Base-by-base conservation (phyloP, 495 filamentous ascomycete genomes). In the Xylaria venustula region DNA sequence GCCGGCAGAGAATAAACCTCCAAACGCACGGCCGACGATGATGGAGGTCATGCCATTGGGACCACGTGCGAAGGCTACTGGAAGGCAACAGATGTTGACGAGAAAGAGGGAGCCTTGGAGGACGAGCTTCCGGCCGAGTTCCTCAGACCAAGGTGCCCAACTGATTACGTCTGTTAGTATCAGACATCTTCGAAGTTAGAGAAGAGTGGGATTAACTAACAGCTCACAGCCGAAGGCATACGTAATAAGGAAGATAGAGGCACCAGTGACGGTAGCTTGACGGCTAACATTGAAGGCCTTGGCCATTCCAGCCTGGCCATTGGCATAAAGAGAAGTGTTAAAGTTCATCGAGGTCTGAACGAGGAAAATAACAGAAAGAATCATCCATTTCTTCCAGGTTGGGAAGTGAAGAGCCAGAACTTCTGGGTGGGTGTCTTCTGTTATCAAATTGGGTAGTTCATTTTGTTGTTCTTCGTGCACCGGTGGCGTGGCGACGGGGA, bases 341-440 rank as follows among this genome's bases (percentile, higher is more conserved):
- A 92, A 87, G 73, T 93, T 93, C 89, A 93, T 93, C 4, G 89
- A 91, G 44, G 87, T 84, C 64, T 92, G 90, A 0, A 93, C 87
- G 19, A 82, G 67, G 71, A 92, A 91, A 65, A 92, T 87, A 61
- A 90, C 79, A 7, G 76, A 81, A 26, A 92, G 77, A 58, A 90
- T 88, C 34, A 64, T 79, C 89, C 89, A 93, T 72, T 91, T 91
- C 77, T 85, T 90, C 76, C 79, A 83, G 4, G 61, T 67, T 0
- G 88, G n/a, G 73, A 63, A 83, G 91, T 36, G 70, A 71, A 65
- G 79, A 88, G 42, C 89, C 1, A 90, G 81, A 42, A 84, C 78
- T 11, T 87, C 84, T 56, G 84, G 86, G 58, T 79, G 82, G 46
- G 87, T 83, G 8, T 79, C 65, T 63, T 89, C 86, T 22, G 78